Conservation (phyloP, 345 rosid genomes). For the Ceriops decandra region DNA sequence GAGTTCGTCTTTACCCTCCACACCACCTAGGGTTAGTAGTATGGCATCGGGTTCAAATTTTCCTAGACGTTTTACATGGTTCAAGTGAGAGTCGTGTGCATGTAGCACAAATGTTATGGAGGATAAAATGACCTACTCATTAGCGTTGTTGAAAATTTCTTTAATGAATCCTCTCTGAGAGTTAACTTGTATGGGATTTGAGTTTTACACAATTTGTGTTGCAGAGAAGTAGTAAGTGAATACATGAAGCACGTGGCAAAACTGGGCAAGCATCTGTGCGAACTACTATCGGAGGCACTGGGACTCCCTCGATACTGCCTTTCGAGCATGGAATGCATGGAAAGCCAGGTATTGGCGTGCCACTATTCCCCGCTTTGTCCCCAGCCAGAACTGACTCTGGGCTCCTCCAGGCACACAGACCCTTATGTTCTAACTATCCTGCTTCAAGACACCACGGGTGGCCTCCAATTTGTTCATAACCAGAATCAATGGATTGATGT, state of each 20-base stretch:
- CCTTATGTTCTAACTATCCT: slow-evolving; percentile 43
- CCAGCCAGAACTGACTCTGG: slow-evolving; percentile 43
- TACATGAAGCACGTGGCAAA: slow-evolving; percentile 32
- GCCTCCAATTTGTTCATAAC: slow-evolving; percentile 42
- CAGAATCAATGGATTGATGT: slow-evolving; percentile 45
- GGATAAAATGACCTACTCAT: too few species aligned
- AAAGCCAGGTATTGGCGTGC: slow-evolving; percentile 36
- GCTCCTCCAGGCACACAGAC: slow-evolving; percentile 44
- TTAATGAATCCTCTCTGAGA: not conserved
- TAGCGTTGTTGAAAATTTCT: not conserved
- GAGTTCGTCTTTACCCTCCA: too few species aligned
- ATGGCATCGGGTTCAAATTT: too few species aligned
- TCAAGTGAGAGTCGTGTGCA: too few species aligned
- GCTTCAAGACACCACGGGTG: slow-evolving; percentile 43
- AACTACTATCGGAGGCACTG: slow-evolving; percentile 44
- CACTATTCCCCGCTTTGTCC: slow-evolving; percentile 55
- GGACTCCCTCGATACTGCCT: slow-evolving; percentile 37
- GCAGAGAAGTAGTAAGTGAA: slow-evolving; percentile 38
- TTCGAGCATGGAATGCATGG: slow-evolving; percentile 41
- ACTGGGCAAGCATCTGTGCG: slow-evolving; percentile 26
- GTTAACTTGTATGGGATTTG: too few species aligned
- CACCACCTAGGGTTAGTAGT: too few species aligned
- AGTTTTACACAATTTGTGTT: not conserved
- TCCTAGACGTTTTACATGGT: too few species aligned
- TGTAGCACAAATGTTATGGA: too few species aligned